These are phyloP conservation scores for Nothopassalora personata DNA, from an alignment of 2,329 filamentous ascomycete species.

Conservation along the genomic window DNA sequence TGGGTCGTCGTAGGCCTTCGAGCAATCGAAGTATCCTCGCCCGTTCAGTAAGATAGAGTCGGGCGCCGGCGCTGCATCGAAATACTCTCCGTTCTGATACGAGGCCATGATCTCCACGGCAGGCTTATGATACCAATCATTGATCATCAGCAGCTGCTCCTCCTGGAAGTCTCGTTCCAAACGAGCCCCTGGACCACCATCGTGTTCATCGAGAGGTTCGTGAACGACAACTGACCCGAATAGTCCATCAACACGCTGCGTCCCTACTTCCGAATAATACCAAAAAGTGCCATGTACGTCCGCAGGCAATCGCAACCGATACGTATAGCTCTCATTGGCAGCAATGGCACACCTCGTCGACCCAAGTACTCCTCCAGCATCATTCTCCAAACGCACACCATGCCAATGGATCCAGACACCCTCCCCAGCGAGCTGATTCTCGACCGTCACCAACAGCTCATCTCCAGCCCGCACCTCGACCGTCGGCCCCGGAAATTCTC, in stretches of 20 bases:
- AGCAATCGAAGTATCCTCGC: constrained; percentile 42
- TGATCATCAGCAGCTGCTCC: constrained; percentile 42
- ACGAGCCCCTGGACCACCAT: background rate
- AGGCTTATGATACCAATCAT: constrained; percentile 46
- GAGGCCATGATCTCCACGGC: constrained; percentile 39
- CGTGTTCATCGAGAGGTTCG: constrained; percentile 24
- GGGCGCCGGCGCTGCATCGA: constrained; percentile 43
- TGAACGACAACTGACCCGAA: constrained; percentile 46
- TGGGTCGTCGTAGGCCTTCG: constrained; percentile 39
- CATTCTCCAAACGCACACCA: constrained; percentile 27
- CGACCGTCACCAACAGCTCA: constrained; percentile 38
- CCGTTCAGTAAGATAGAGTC: constrained; percentile 47
- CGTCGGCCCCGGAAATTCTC: constrained; percentile 46
- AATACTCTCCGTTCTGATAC: constrained; percentile 40
- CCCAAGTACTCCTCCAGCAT: constrained; percentile 21
- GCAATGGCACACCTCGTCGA: constrained; percentile 18
- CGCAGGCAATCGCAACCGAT: constrained; percentile 25
- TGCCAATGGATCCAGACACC: constrained; percentile 44
- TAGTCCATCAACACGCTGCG: constrained; percentile 41
- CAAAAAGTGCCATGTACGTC: constrained; percentile 40
- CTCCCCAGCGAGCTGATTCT: constrained; percentile 36
- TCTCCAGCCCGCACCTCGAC: constrained; percentile 46
- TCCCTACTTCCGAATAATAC: constrained; percentile 43
- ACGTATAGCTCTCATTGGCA: constrained; percentile 30
- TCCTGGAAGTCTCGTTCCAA: constrained; percentile 23